Conservation (phyloP, 2,329 filamentous ascomycete genomes). For the Fusarium redolens region DNA sequence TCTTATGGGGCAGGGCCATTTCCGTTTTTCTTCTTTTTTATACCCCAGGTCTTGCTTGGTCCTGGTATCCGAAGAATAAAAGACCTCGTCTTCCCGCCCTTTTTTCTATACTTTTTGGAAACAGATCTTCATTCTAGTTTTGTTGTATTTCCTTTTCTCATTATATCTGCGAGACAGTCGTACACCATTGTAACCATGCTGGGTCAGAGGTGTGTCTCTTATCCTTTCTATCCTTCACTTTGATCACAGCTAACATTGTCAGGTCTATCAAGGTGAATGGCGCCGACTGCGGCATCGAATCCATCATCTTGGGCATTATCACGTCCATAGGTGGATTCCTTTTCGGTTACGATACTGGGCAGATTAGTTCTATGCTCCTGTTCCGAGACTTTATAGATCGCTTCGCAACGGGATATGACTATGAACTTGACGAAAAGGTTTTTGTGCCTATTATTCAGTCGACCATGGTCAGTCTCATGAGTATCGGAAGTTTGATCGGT, state of each 20-base stretch:
- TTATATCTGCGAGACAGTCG: conserved; percentile 21
- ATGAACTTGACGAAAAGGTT: conserved; percentile 48
- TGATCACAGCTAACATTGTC: too few species aligned
- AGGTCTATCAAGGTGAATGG: conserved; percentile 56
- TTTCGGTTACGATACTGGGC: conserved; percentile 73
- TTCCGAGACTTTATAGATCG: conserved; percentile 66
- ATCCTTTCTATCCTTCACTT: not conserved
- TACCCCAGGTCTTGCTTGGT: conserved; percentile 7
- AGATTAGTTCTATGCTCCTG: conserved; percentile 64
- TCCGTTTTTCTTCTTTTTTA: not conserved
- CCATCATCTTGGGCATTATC: conserved; percentile 59
- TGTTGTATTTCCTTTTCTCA: conserved; percentile 5
- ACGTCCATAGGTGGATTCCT: conserved; percentile 71
- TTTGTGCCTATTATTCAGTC: conserved; percentile 59
- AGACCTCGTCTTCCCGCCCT: conserved; percentile 32
- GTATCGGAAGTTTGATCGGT: conserved; percentile 66
- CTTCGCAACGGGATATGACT: conserved; percentile 61
- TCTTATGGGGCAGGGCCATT: conserved; percentile 15
- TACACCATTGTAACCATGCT: conserved; percentile 34
- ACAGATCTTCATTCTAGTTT: conserved; percentile 19
- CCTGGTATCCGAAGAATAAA: conserved; percentile 26
- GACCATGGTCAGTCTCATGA: conserved; percentile 67
- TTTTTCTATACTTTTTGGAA: conserved; percentile 1
- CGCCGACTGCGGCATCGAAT: conserved; percentile 55
- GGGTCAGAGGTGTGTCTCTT: conserved; percentile 37